phyloP scores from a whole-genome alignment of 371 early-diverging fungal genomes.

The Mucor plumbeus region DNA sequence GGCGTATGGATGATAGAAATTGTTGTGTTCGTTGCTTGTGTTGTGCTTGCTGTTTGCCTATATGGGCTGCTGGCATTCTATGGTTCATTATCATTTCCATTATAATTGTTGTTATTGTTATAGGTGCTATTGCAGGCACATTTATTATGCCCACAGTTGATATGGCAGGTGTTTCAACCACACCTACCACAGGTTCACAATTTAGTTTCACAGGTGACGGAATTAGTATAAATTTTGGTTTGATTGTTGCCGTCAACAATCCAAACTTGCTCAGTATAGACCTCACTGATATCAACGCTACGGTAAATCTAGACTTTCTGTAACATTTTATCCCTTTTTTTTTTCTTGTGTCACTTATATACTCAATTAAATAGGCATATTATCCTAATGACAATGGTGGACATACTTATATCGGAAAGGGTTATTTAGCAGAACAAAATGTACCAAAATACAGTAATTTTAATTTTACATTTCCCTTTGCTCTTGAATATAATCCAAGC shows the following conservation, averaged over 20 bases:
- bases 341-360: slow-evolving; percentile 10
- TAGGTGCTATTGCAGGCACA: slow-evolving; percentile 41
- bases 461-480: slow-evolving; percentile 56
- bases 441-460: slow-evolving; percentile 45
- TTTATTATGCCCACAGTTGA: slow-evolving; percentile 46
- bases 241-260: slow-evolving; percentile 44
- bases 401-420: slow-evolving; percentile 48
- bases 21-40: slow-evolving; percentile 44
- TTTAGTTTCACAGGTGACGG: slow-evolving; percentile 29
- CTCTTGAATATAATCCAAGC: slow-evolving; percentile 45
- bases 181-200: slow-evolving; percentile 31
- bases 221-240: slow-evolving; percentile 45
- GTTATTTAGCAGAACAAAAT: slow-evolving; percentile 41
- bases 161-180: slow-evolving; percentile 35
- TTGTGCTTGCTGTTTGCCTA: slow-evolving; percentile 53
- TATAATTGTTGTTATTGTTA: slow-evolving; percentile 42
- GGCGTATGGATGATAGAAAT: slow-evolving; percentile 39
- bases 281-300: slow-evolving; percentile 42
- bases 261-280: slow-evolving; percentile 44
- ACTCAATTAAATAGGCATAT: slow-evolving; percentile 43
- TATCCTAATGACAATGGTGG: slow-evolving; percentile 40
- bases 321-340: slow-evolving; percentile 5
- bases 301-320: slow-evolving; percentile 31
- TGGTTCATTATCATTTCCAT: slow-evolving; percentile 50
- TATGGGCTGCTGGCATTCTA: slow-evolving; percentile 44